Percentiles rank a stretch among this genome's conserved stretches.
phyloP scores from a whole-genome alignment of 176 grass and related monocot species.

The Aegilops tauschii region DNA sequence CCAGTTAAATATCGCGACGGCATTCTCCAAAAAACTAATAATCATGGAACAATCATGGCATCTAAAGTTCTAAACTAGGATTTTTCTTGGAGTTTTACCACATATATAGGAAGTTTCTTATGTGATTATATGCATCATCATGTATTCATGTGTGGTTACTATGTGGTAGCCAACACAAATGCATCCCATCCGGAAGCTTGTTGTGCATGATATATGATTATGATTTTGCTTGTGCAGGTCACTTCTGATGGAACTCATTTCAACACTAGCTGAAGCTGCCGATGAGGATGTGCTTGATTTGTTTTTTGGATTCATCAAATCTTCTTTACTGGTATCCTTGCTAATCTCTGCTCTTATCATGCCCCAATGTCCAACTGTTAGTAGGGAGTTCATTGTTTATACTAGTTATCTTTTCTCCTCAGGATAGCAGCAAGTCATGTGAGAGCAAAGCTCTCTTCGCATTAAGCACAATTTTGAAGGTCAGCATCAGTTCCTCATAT shows the following conservation, averaged over 20 bases:
- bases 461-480: conserved; percentile 88
- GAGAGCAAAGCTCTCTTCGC: conserved; percentile 62
- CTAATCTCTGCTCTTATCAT: conserved; percentile 21
- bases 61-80: not conserved
- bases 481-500: conserved; percentile 29
- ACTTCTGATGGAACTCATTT: conserved; percentile 70
- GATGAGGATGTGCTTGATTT: conserved; percentile 64
- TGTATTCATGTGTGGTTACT: conserved; percentile 10
- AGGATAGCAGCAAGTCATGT: conserved; percentile 59
- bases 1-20: not conserved
- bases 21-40: not conserved
- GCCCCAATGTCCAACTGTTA: not conserved
- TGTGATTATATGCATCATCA: conserved; percentile 9
- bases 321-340: conserved; percentile 75
- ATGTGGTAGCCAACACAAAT: conserved; percentile 10
- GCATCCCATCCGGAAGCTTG: not conserved
- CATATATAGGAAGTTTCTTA: conserved; percentile 2
- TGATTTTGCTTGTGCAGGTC: conserved; percentile 41
- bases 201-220: conserved; percentile 19
- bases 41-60: not conserved
- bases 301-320: conserved; percentile 76
- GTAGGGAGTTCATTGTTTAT: conserved; percentile 6
- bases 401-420: conserved; percentile 33
- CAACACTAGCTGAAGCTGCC: conserved; percentile 56
- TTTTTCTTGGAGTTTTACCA: conserved; percentile 1